These are phyloP conservation scores for Liriodendron chinense DNA, from an alignment of 164 flowering plant species.

Conservation along the genomic window DNA sequence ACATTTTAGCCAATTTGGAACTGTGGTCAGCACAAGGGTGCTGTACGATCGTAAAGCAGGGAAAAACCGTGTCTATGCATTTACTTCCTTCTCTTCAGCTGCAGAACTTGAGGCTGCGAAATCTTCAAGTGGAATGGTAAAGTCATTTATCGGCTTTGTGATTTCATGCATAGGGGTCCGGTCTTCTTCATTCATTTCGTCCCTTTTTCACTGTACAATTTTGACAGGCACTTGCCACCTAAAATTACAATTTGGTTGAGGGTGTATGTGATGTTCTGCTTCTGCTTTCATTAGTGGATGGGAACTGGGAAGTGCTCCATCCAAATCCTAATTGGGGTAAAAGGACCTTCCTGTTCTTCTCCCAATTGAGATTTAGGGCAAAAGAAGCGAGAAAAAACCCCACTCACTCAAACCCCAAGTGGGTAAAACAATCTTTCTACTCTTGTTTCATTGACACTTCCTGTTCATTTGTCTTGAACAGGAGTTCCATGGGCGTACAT, in stretches of 20 bases:
- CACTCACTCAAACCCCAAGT: background rate
- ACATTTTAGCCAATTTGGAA: conserved; percentile 43
- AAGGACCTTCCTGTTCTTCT: background rate
- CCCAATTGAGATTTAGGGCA: background rate
- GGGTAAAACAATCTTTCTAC: background rate
- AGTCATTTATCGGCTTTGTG: background rate
- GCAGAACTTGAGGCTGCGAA: conserved; percentile 37
- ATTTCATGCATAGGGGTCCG: background rate
- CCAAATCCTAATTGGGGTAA: background rate
- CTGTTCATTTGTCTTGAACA: conserved; percentile 13
- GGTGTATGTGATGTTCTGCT: background rate
- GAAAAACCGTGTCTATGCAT: conserved; percentile 34
- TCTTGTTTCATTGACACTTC: background rate
- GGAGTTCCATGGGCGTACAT: conserved; percentile 26
- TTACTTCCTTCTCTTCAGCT: conserved; percentile 38
- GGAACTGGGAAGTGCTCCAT: background rate
- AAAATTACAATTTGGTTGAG: background rate
- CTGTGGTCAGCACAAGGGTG: conserved; percentile 38
- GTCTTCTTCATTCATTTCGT: background rate
- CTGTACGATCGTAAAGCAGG: conserved; percentile 37
- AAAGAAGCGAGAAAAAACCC: no score
- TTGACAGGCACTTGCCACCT: background rate
- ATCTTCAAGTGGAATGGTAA: conserved; percentile 35
- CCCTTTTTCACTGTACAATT: background rate
- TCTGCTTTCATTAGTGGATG: background rate